Evolutionary conservation across 768 basidiomycete genomes (phyloP).

Genomic region (Hypsizygus marmoreus): DNA sequence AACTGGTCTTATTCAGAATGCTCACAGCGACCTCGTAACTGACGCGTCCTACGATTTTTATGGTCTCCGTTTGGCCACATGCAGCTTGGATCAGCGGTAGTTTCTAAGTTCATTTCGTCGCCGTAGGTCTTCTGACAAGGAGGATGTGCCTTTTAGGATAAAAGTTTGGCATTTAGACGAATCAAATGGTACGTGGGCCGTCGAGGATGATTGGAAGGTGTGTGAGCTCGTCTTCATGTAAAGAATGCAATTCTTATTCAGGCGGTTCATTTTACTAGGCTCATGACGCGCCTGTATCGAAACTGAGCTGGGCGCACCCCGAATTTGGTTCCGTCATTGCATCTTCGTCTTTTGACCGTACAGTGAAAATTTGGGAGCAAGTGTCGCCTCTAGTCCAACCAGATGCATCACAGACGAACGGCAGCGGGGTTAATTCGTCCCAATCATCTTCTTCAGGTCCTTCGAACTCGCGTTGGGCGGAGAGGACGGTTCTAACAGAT

Average conservation of each 20-base stretch:
- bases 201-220: slow-evolving; percentile 93
- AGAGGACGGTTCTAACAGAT: slow-evolving; percentile 75
- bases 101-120: slow-evolving; percentile 4
- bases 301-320: slow-evolving; percentile 88
- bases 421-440: slow-evolving; percentile 21
- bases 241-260: not conserved
- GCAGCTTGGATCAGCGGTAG: slow-evolving; percentile 80
- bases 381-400: slow-evolving; percentile 30
- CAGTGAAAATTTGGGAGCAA: slow-evolving; percentile 92
- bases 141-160: slow-evolving; percentile 54
- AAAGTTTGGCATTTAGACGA: slow-evolving; percentile 87
- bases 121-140: slow-evolving; percentile 16
- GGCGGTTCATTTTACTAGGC: slow-evolving; percentile 52
- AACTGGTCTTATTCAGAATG: slow-evolving; percentile 75
- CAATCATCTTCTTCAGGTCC: slow-evolving; percentile 22
- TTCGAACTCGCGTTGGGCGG: slow-evolving; percentile 62
- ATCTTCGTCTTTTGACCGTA: slow-evolving; percentile 86
- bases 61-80: slow-evolving; percentile 78
- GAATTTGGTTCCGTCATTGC: slow-evolving; percentile 89
- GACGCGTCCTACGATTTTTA: slow-evolving; percentile 93
- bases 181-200: slow-evolving; percentile 67
- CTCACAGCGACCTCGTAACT: slow-evolving; percentile 80
- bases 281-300: slow-evolving; percentile 90
- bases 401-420: slow-evolving; percentile 25
- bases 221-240: slow-evolving; percentile 18